These are phyloP conservation scores for Fusarium robinianum DNA, from an alignment of 2,329 filamentous ascomycete species.

Conservation along the genomic window DNA sequence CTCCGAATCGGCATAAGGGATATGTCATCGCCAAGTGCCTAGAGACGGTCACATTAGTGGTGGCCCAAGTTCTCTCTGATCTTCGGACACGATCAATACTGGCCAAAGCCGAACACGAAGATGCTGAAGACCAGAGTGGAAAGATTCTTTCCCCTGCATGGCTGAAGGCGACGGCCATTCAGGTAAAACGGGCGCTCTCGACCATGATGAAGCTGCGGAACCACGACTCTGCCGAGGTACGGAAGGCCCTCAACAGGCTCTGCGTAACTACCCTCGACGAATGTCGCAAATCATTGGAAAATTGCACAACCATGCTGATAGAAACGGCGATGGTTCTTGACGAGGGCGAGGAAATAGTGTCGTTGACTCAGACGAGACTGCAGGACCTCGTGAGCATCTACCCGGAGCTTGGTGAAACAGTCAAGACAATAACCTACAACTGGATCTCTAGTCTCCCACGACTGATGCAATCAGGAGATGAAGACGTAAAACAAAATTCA, in stretches of 20 bases:
- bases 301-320: conserved; percentile 72
- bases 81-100: conserved; percentile 56
- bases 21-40: conserved; percentile 67
- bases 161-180: conserved; percentile 77
- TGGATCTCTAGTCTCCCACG: conserved; percentile 83
- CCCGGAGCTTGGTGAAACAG: conserved; percentile 61
- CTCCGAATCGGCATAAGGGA: conserved; percentile 61
- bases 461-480: conserved; percentile 82
- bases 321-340: conserved; percentile 79
- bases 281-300: conserved; percentile 72
- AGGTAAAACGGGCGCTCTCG: conserved; percentile 81
- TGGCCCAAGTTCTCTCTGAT: conserved; percentile 62
- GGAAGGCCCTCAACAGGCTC: conserved; percentile 66
- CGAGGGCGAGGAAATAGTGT: conserved; percentile 49
- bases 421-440: conserved; percentile 74
- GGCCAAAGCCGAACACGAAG: conserved; percentile 39
- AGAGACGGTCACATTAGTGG: conserved; percentile 58
- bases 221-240: conserved; percentile 72
- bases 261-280: conserved; percentile 78
- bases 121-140: conserved; percentile 30
- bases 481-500: conserved; percentile 71
- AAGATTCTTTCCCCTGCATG: conserved; percentile 60
- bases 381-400: conserved; percentile 67
- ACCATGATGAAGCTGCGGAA: conserved; percentile 76
- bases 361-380: conserved; percentile 55